Base-by-base conservation (phyloP, 2,329 filamentous ascomycete genomes). In the Pleomassaria siparia region DNA sequence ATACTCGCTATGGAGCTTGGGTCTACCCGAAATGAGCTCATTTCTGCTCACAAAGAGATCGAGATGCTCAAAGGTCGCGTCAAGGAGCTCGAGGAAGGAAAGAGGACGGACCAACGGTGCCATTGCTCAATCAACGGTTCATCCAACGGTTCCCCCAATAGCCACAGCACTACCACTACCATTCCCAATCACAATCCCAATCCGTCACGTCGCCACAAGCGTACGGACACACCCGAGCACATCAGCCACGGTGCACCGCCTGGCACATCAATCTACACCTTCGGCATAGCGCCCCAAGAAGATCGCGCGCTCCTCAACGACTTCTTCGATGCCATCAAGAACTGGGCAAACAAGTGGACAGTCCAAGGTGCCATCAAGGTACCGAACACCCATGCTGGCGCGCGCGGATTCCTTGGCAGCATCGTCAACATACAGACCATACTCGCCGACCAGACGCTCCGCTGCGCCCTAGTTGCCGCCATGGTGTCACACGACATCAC, bases 241-340 rank as follows among this genome's bases (percentile, higher is more conserved):
- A 50, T 40, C 20, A 18, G n/a, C 20, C 32, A n/a, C 7, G 8
- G 7, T 16, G 46, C 40, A 22, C 52, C 44, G 13, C 22, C 46
- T 15, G 47, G 47, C 13, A 18, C 21, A 10, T 50, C 51, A 2
- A 24, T 59, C 2, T 57, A 47, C 40, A 58, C 56, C 3, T 16
- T 55, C n/a, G 56, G 54, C 3, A 59, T 61, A 7, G 49, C 47
- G 6, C 54, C 51, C n/a, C 56, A 61, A 39, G 40, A 51, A 15
- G 53, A 54, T 24, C 55, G 55, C 18, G 50, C 50, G 25, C 46
- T 62, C 5, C 44, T 62, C n/a, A 49, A 40, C 29, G 59, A 62
- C 41, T 62, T 57, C 49, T 59, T 62, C 33, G 54, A 60, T 25
- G 47, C 53, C 10, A 56, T 62, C 33, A 50, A 49, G 16, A 47